phyloP scores from a whole-genome alignment of 768 basidiomycete genomes.

The Psilocybe cyanescens region DNA sequence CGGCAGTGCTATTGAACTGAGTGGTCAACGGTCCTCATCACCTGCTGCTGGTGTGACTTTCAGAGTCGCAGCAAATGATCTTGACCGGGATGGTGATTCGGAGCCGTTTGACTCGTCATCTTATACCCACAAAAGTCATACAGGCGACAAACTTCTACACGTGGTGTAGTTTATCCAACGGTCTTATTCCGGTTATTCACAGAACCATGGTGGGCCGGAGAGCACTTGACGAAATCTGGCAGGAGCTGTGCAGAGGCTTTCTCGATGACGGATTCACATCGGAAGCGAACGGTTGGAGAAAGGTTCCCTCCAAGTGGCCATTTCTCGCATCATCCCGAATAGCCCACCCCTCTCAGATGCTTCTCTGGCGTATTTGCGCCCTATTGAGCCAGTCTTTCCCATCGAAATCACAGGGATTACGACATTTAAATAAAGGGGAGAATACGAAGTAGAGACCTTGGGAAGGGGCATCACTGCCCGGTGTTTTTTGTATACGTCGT shows the following conservation, averaged over 20 bases:
- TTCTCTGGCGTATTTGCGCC: neutral
- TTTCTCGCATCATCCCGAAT: neutral
- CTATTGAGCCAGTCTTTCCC: neutral
- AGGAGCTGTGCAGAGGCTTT: neutral
- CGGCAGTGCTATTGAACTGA: conserved; percentile 13
- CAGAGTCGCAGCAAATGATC: conserved; percentile 7
- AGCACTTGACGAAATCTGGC: neutral
- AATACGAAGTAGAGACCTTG: conserved; percentile 7
- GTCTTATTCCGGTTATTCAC: neutral
- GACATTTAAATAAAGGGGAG: neutral
- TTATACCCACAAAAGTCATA: conserved; percentile 4
- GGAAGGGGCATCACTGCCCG: conserved; percentile 5
- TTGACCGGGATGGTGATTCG: neutral
- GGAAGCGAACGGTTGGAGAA: conserved; percentile 2
- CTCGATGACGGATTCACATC: conserved; percentile 1
- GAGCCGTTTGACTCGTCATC: conserved; percentile 10
- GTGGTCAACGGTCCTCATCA: conserved; percentile 3
- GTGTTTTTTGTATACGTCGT: conserved; percentile 2
- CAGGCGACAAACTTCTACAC: conserved; percentile 6
- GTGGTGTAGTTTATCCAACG: neutral
- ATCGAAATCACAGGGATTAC: neutral
- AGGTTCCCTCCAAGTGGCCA: neutral
- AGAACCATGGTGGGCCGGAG: neutral
- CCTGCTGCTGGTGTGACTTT: conserved; percentile 7
- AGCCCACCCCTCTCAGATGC: neutral